Evolutionary conservation across 1,139 yeast species (phyloP).

Genomic region (Kodamaea sp.): DNA sequence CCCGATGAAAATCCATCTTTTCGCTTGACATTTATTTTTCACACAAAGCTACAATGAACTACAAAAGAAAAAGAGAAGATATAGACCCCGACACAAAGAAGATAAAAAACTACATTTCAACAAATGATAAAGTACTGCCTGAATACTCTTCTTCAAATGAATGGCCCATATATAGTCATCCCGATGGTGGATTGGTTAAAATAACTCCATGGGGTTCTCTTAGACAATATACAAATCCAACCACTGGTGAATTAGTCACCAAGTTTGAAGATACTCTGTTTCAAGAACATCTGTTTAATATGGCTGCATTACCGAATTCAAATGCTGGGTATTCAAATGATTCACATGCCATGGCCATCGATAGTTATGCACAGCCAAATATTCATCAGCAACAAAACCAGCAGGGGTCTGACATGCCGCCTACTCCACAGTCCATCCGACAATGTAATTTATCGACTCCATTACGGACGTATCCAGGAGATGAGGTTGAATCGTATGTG

Average conservation of each 20-base stretch:
- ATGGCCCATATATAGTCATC: slow-evolving; percentile 61
- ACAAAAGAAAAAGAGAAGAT: slow-evolving; percentile 28
- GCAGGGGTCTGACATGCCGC: slow-evolving; percentile 22
- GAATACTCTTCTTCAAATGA: slow-evolving; percentile 34
- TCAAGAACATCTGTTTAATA: slow-evolving; percentile 31
- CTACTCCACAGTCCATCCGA: slow-evolving; percentile 36
- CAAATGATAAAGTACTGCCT: slow-evolving; percentile 14
- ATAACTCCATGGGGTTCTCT: slow-evolving; percentile 59
- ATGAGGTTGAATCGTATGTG: slow-evolving; percentile 41
- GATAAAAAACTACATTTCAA: slow-evolving; percentile 17
- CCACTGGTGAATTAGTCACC: slow-evolving; percentile 35
- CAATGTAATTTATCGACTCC: slow-evolving; percentile 10
- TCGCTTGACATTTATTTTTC: background rate
- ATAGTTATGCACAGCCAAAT: background rate
- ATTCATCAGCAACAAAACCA: background rate
- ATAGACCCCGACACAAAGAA: slow-evolving; percentile 23
- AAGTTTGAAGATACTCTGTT: slow-evolving; percentile 44
- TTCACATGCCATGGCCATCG: slow-evolving; percentile 1
- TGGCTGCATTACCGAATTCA: slow-evolving; percentile 11
- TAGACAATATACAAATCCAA: slow-evolving; percentile 32
- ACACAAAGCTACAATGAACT: slow-evolving; percentile 12
- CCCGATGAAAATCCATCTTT: background rate
- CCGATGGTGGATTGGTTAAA: slow-evolving; percentile 62
- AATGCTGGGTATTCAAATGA: slow-evolving; percentile 2
- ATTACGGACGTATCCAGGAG: slow-evolving; percentile 22